These are phyloP conservation scores for Hanseniaspora clermontiae DNA, from an alignment of 805 yeast genomes.

Conservation along the genomic window DNA sequence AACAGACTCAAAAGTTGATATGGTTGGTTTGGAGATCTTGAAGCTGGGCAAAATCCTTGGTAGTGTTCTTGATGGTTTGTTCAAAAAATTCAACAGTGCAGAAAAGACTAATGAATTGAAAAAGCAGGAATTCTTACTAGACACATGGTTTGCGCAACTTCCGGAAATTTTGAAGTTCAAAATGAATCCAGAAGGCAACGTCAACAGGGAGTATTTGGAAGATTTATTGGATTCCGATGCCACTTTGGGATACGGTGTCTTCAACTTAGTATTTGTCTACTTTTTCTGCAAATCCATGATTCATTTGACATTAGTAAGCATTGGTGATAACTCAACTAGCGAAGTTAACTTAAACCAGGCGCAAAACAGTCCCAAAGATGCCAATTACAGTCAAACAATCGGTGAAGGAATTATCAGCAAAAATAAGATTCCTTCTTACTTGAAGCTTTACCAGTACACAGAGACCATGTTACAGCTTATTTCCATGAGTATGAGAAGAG, in stretches of 20 bases:
- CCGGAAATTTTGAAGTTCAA: slow-evolving; percentile 52
- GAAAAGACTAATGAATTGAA: slow-evolving; percentile 22
- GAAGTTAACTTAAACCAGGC: slow-evolving; percentile 16
- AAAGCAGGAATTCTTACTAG: slow-evolving; percentile 54
- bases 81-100: slow-evolving; percentile 37
- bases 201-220: slow-evolving; percentile 21
- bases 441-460: slow-evolving; percentile 57
- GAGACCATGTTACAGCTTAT: slow-evolving; percentile 46
- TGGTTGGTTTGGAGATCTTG: slow-evolving; percentile 47
- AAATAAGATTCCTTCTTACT: slow-evolving; percentile 41
- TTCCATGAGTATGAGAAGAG: slow-evolving; percentile 31
- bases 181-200: slow-evolving; percentile 43
- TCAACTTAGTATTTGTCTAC: slow-evolving; percentile 45
- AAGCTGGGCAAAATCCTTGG: slow-evolving; percentile 64
- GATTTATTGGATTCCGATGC: slow-evolving; percentile 11
- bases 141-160: slow-evolving; percentile 64
- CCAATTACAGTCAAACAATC: neutral
- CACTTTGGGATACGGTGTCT: slow-evolving; percentile 31
- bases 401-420: slow-evolving; percentile 5
- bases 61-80: slow-evolving; percentile 55
- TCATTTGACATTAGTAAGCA: slow-evolving; percentile 50
- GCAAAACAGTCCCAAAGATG: slow-evolving; percentile 32
- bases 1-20: slow-evolving; percentile 35
- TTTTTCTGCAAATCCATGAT: slow-evolving; percentile 51
- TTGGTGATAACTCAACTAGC: slow-evolving; percentile 26